phyloP scores from a whole-genome alignment of 805 yeast genomes.

The Sugiyamaella floridensis region DNA sequence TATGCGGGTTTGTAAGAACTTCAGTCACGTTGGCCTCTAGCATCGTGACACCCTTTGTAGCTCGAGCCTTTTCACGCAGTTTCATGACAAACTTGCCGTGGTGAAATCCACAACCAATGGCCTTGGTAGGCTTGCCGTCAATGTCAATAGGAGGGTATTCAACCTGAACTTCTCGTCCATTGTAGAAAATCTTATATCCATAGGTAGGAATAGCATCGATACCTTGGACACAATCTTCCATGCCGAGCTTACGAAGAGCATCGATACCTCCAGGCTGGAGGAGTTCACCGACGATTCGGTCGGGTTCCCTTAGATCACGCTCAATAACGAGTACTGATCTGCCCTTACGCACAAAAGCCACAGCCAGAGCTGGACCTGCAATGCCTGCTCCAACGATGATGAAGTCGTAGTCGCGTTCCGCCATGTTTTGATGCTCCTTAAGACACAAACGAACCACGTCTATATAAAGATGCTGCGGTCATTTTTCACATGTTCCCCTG shows the following conservation, averaged over 20 bases:
- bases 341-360: conserved; percentile 85
- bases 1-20: conserved; percentile 47
- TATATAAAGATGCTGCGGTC: not conserved
- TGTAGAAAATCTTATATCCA: conserved; percentile 76
- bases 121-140: conserved; percentile 2
- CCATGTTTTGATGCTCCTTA: not conserved
- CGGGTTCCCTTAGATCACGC: conserved; percentile 87
- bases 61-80: conserved; percentile 60
- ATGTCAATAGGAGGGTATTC: conserved; percentile 39
- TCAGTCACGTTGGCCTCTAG: conserved; percentile 78
- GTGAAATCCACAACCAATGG: conserved; percentile 78
- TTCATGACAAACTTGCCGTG: conserved; percentile 84
- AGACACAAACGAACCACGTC: not conserved
- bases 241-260: conserved; percentile 74
- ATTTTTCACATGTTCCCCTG: not conserved
- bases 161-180: conserved; percentile 49
- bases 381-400: conserved; percentile 98
- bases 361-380: conserved; percentile 89
- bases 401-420: conserved; percentile 52
- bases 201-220: conserved; percentile 70
- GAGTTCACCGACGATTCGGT: conserved; percentile 93
- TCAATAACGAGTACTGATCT: conserved; percentile 71
- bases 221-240: conserved; percentile 64
- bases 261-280: conserved; percentile 96
- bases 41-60: conserved; percentile 67